These are phyloP conservation scores for Uromyces viciae-fabae DNA, from an alignment of 1,284 basidiomycete genomes.

Conservation along the genomic window DNA sequence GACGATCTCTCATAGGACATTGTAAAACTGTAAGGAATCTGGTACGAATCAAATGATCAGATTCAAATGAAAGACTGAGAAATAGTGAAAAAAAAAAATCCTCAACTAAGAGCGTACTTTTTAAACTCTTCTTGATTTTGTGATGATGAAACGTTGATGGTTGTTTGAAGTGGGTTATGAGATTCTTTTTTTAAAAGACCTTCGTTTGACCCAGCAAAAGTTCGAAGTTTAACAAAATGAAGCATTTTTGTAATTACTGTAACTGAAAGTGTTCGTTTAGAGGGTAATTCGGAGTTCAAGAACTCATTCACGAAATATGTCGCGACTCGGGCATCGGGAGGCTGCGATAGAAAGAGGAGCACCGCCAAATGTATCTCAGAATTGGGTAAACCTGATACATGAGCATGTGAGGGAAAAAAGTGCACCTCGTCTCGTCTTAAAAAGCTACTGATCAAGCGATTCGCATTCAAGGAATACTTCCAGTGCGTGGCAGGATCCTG, in stretches of 20 bases:
- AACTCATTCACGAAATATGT: conserved; percentile 52
- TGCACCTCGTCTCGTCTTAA: conserved; percentile 44
- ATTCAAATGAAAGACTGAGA: not conserved
- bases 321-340: conserved; percentile 46
- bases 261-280: conserved; percentile 61
- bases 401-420: not conserved
- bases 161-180: conserved; percentile 67
- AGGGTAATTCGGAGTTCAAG: conserved; percentile 69
- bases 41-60: not conserved
- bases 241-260: conserved; percentile 73
- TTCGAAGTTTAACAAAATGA: conserved; percentile 77
- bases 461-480: conserved; percentile 45
- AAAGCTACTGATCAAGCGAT: conserved; percentile 42
- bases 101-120: conserved; percentile 32
- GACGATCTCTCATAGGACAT: conserved; percentile 8
- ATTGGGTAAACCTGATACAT: not conserved
- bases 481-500: conserved; percentile 39
- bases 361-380: not conserved
- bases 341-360: conserved; percentile 7
- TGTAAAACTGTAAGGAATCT: conserved; percentile 14
- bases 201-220: conserved; percentile 65
- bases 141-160: conserved; percentile 47
- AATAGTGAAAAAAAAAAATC: no score
- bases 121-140: conserved; percentile 11
- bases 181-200: conserved; percentile 75